These are phyloP conservation scores for Oryza rufipogon DNA, from an alignment of 176 grass and related monocot species.

Conservation along the genomic window DNA sequence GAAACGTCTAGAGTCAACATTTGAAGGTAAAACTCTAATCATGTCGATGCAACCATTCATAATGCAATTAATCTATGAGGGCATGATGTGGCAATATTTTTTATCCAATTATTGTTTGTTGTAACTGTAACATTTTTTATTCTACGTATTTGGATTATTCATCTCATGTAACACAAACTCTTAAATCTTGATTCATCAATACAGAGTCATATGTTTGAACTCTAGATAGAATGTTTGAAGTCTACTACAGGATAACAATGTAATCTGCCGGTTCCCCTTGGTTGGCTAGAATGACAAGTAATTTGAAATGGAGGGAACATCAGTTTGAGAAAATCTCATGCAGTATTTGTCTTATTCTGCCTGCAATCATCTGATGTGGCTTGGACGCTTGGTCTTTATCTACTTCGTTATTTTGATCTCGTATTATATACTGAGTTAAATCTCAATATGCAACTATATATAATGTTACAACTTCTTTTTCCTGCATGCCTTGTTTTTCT, in stretches of 20 bases:
- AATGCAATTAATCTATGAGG: neutral
- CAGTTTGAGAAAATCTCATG: constrained; percentile 19
- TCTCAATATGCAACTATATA: too few relatives aligned
- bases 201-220: neutral
- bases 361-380: constrained; percentile 14
- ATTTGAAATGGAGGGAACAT: neutral
- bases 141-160: constrained; percentile 31
- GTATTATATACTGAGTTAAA: too few relatives aligned
- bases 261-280: too few relatives aligned
- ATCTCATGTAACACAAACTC: constrained; percentile 24
- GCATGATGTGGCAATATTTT: constrained; percentile 7
- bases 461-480: too few relatives aligned
- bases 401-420: constrained; percentile 13
- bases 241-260: neutral
- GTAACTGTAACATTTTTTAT: neutral
- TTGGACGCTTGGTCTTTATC: constrained; percentile 13
- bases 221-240: constrained; percentile 16
- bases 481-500: neutral
- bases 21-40: constrained; percentile 64
- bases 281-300: neutral
- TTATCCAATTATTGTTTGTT: neutral
- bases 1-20: constrained; percentile 83
- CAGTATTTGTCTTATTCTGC: constrained; percentile 2
- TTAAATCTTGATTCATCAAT: constrained; percentile 27
- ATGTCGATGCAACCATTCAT: constrained; percentile 35